Evolutionary conservation across 495 filamentous ascomycete species (phyloP).

Genomic region (Daldinia caldariorum): DNA sequence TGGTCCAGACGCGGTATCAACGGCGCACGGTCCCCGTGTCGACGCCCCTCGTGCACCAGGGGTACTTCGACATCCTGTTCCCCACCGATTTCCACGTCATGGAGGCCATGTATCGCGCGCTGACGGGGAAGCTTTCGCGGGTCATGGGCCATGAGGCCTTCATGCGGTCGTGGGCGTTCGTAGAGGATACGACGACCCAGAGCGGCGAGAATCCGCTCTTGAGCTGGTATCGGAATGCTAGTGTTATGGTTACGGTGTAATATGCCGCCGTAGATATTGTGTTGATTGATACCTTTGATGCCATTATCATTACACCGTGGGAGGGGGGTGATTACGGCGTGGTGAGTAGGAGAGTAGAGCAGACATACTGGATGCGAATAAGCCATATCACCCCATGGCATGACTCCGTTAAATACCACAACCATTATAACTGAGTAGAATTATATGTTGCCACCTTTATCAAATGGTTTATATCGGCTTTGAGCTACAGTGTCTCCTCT

Average conservation of each 20-base stretch:
- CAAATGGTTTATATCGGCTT: not conserved
- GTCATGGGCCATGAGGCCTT: conserved; percentile 91
- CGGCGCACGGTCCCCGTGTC: conserved; percentile 85
- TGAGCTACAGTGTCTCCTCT: not conserved
- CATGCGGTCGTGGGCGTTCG: conserved; percentile 83
- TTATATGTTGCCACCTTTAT: not conserved
- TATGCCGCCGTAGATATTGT: not conserved
- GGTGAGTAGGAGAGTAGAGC: not conserved
- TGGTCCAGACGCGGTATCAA: conserved; percentile 93
- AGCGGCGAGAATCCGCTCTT: conserved; percentile 94
- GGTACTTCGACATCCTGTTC: conserved; percentile 99
- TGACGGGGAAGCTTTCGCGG: conserved; percentile 89
- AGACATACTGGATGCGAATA: not conserved
- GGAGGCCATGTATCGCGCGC: conserved; percentile 87
- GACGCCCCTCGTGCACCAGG: conserved; percentile 95
- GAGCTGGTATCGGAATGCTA: conserved; percentile 94
- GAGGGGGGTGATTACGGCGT: too few species aligned
- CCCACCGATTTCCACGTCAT: conserved; percentile 91
- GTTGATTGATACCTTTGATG: not conserved
- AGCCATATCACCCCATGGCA: not conserved
- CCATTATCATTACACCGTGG: too few species aligned
- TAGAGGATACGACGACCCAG: conserved; percentile 86
- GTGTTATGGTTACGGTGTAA: conserved; percentile 83
- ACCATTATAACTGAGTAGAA: not conserved
- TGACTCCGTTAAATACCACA: not conserved